Evolutionary conservation across 2,329 filamentous ascomycete species (phyloP), one percentile per base, ranked within the genome.

Genomic region (Scorias spongiosa): DNA sequence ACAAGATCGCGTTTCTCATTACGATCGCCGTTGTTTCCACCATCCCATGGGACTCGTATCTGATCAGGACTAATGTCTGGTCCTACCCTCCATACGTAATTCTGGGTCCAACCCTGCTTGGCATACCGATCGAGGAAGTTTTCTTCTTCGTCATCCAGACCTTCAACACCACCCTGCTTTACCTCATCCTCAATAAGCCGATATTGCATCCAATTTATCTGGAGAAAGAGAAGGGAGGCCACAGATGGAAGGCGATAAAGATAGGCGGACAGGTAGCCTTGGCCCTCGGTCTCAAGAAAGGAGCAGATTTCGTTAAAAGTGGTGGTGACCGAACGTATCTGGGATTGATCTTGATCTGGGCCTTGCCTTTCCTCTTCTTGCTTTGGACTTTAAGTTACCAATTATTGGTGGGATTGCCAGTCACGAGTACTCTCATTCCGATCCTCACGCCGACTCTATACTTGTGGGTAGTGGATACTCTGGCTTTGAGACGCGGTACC

Each of bases 71-170:
- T 43, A 65, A 69, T 39, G 72, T 86, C 55, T 86, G 82, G 81
- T 78, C 75, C 9, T 87, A 85, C 54, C 81, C 81, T 1, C 62
- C 68, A 10, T 65, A 76, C 54, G 80, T 74, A 15, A 73, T 85
- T 29, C 54, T 80, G 30, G 82, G 81, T 0, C 69, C 69, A 0
- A 78, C 68, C 1, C 57, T 84, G 12, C 75, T 74, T 52, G 65
- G 66, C n/a, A 81, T 86, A 14, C 81, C 82, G 0, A 59, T 71
- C 4, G 82, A 86, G 54, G 81, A 86, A 57, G 61, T 85, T 4
- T 85, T 85, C 63, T 86, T 86, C 68, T 86, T 86, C 57, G 62
- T 83, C 15, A 74, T 86, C 18, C 82, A 86, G 61, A 85, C 81
- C 1, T 85, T 83, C 60, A 82, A 76, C 54, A 84, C 81, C 0